phyloP scores from a whole-genome alignment of 2,329 filamentous ascomycete genomes.

The Nigrospora oryzae region DNA sequence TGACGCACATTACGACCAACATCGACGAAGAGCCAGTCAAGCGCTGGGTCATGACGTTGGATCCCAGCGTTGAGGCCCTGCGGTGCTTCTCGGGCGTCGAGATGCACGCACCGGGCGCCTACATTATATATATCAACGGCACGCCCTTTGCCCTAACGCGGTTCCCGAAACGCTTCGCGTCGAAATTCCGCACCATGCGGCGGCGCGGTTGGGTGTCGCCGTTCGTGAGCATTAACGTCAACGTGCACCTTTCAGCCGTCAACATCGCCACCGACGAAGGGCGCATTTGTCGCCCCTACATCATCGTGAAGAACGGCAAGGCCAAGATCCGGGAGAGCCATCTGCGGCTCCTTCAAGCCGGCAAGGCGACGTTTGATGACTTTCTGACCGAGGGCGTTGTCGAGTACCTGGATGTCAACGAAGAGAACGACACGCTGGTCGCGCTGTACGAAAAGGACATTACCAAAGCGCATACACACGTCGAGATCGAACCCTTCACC shows the following conservation, averaged over 20 bases:
- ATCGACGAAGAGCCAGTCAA: conserved; percentile 87
- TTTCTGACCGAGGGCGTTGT: conserved; percentile 85
- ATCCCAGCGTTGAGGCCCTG: conserved; percentile 73
- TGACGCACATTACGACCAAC: conserved; percentile 98
- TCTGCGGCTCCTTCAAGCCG: conserved; percentile 72
- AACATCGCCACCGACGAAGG: conserved; percentile 97
- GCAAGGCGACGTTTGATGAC: conserved; percentile 85
- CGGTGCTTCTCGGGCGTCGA: conserved; percentile 67
- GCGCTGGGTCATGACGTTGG: conserved; percentile 77
- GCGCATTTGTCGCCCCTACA: conserved; percentile 89
- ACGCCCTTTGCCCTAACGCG: conserved; percentile 84
- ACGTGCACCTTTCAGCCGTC: conserved; percentile 82
- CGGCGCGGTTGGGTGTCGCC: conserved; percentile 88
- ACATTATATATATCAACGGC: conserved; percentile 91
- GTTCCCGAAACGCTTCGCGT: conserved; percentile 78
- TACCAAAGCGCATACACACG: conserved; percentile 74
- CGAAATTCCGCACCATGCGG: conserved; percentile 76
- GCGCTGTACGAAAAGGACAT: conserved; percentile 84
- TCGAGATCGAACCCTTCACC: conserved; percentile 97
- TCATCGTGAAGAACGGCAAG: conserved; percentile 83
- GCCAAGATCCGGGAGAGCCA: conserved; percentile 74
- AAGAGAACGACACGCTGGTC: conserved; percentile 94
- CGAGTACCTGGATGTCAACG: conserved; percentile 96
- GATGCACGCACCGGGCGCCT: conserved; percentile 75
- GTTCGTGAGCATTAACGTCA: conserved; percentile 94